Evolutionary conservation across 164 flowering plant species (phyloP).

Genomic region (Paratinospora sagittata): DNA sequence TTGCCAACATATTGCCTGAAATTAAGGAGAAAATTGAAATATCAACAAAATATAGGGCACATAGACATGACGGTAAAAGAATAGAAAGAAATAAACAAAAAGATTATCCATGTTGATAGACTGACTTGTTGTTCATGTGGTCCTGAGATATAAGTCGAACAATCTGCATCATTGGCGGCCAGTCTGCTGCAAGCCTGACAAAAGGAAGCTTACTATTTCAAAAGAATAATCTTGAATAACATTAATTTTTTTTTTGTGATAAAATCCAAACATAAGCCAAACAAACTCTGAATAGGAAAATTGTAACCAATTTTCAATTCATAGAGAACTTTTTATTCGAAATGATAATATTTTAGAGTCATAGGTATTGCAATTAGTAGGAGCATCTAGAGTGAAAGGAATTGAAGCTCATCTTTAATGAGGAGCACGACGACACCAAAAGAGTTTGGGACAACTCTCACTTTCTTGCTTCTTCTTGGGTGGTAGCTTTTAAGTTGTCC

Average conservation of each 20-base stretch:
- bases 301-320: too few relatives aligned
- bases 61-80: background rate
- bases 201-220: background rate
- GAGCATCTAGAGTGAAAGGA: too few relatives aligned
- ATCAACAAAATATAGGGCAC: background rate
- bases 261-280: background rate
- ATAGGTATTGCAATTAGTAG: too few relatives aligned
- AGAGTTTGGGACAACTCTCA: too few relatives aligned
- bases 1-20: constrained; percentile 36
- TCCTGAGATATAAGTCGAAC: constrained; percentile 60
- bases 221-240: background rate
- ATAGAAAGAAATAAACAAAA: too few relatives aligned
- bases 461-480: too few relatives aligned
- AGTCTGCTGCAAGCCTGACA: constrained; percentile 85
- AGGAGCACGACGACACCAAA: too few relatives aligned
- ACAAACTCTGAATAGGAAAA: too few relatives aligned
- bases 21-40: constrained; percentile 7
- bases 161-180: constrained; percentile 95
- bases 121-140: constrained; percentile 37
- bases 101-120: background rate
- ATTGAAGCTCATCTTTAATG: too few relatives aligned
- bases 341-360: too few relatives aligned
- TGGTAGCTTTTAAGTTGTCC: too few relatives aligned
- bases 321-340: too few relatives aligned
- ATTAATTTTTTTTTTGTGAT: background rate